A percentile compares a stretch with the other conserved stretches of the same genome.
These are phyloP conservation scores for Boletus rubroflammeus DNA, from an alignment of 768 basidiomycete genomes.

Conservation along the genomic window DNA sequence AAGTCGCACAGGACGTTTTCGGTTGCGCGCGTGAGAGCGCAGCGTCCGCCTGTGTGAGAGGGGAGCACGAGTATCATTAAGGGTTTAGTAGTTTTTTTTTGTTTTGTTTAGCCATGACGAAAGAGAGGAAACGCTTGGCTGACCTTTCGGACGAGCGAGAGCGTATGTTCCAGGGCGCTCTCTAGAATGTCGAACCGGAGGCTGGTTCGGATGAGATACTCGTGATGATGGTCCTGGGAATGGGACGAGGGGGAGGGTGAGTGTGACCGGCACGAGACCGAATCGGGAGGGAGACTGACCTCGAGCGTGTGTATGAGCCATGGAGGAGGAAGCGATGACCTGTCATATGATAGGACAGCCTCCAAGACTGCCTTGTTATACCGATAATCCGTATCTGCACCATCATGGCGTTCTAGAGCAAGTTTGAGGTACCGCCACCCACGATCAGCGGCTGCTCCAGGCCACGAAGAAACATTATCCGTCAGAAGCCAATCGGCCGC, in stretches of 20 bases:
- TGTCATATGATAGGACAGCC: conserved; percentile 66
- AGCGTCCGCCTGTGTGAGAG: conserved; percentile 44
- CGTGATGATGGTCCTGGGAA: conserved; percentile 62
- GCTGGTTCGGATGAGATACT: conserved; percentile 76
- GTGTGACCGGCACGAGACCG: not conserved
- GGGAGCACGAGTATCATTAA: not conserved
- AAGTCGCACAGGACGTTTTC: conserved; percentile 58
- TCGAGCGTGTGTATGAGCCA: conserved; percentile 81
- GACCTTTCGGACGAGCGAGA: conserved; percentile 73
- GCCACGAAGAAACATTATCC: conserved; percentile 78
- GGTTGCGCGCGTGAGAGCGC: conserved; percentile 49
- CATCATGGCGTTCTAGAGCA: conserved; percentile 76
- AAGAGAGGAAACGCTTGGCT: conserved; percentile 16
- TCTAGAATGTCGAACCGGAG: conserved; percentile 78
- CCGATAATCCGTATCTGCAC: conserved; percentile 60
- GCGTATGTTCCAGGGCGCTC: conserved; percentile 69
- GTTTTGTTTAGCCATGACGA: not conserved
- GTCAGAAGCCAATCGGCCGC: conserved; percentile 80
- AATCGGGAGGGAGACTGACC: conserved; percentile 36
- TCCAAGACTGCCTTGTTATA: conserved; percentile 79
- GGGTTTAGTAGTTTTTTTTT: conserved; percentile 5
- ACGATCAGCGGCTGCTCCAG: conserved; percentile 72
- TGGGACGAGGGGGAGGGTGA: not conserved
- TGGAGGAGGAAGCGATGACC: conserved; percentile 60
- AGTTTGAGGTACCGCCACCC: conserved; percentile 88